Base-by-base conservation (phyloP, 1,284 basidiomycete species). In the Xanthoconium separans region DNA sequence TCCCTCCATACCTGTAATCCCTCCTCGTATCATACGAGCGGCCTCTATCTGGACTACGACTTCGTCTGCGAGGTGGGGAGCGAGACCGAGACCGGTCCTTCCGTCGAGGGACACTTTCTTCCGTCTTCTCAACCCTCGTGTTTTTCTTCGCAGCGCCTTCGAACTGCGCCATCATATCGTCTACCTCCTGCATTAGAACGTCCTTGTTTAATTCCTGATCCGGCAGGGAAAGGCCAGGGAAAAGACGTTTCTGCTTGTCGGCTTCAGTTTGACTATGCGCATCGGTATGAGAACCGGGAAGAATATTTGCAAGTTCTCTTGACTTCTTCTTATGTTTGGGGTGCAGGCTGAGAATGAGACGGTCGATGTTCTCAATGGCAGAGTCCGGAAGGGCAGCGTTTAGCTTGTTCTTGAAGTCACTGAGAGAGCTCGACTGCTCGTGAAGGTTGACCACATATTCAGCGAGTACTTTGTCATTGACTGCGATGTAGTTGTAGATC, bases 401-500 rank as follows among this genome's bases (percentile, higher is more conserved):
- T 50, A 99, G 82, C 70, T 92, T 91, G 45, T 73, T 65, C 73
- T 94, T 92, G 83, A 99, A 99, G 53, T 85, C 82, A 13, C 76
- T 72, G 44, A 93, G 76, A 56, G 83, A 84, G 62, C 72, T 90
- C 65, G 90, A 89, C 63, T 92, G 76, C 61, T 93, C 90, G 73
- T 99, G 96, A 50, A 98, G 82, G 66, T 84, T 78, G 60, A 99
- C 95, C 59, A 98, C 84, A 74, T 97, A 99, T 76, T 99, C 95
- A 27, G 96, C 94, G 34, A 96, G 80, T 12, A 89, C 89, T 68
- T 95, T 95, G 79, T 98, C 95, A 69, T 89, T 91, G 51, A 89
- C 75, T 45, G 82, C 89, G 63, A 82, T 81, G 69, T 96, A 85
- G 65, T 96, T 97, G 73, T 89, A 84, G 50, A 97, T 83, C 72